Conservation (phyloP, 305 asterid species). For the Fraxinus angustifolia region DNA sequence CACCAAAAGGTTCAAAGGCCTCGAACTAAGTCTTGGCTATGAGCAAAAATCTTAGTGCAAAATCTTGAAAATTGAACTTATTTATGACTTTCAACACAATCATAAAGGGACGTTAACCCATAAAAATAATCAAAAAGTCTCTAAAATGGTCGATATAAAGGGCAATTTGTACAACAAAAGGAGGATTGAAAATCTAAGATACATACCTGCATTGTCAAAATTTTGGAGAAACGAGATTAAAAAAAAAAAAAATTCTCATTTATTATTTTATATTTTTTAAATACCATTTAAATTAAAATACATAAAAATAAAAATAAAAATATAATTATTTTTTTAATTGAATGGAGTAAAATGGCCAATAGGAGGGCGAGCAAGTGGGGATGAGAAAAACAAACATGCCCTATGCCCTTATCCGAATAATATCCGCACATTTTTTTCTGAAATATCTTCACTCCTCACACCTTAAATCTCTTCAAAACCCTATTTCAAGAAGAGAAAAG, state of each 20-base stretch:
- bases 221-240: no score
- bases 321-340: no score
- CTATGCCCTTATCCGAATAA: conserved; percentile 18
- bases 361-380: not conserved
- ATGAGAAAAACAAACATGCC: conserved; percentile 23
- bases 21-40: not conserved
- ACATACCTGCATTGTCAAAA: not conserved
- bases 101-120: not conserved
- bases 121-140: not conserved
- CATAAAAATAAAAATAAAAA: not conserved
- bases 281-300: not conserved
- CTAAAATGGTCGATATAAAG: not conserved
- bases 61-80: not conserved
- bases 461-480: conserved; percentile 17
- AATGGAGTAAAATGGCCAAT: not conserved
- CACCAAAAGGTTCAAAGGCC: not conserved
- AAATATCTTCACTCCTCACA: not conserved
- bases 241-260: not conserved
- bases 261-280: no score
- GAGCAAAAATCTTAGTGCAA: not conserved
- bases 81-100: no score
- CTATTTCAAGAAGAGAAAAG: not conserved
- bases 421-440: not conserved
- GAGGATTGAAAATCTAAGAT: no score
- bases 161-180: not conserved